These are phyloP conservation scores for Echium plantagineum DNA, from an alignment of 257 asterid genomes.

Conservation along the genomic window DNA sequence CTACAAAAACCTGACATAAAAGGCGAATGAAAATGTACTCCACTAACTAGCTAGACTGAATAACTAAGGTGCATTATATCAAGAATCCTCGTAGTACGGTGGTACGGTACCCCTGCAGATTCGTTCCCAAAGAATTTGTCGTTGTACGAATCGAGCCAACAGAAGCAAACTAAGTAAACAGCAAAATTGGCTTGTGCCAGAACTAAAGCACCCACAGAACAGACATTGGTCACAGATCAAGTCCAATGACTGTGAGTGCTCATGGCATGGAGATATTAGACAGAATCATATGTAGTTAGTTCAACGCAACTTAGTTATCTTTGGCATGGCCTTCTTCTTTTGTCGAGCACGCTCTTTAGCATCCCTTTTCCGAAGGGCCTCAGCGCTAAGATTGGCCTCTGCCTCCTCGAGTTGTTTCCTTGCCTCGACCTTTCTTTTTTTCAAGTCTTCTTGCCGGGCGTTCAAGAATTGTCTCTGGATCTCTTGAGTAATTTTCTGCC, in stretches of 20 bases:
- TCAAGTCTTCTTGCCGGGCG: slow-evolving; percentile 76
- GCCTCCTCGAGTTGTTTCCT: slow-evolving; percentile 82
- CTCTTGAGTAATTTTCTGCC: slow-evolving; percentile 74
- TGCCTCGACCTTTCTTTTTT: slow-evolving; percentile 71
- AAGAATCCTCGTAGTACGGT: background rate
- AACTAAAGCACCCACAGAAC: background rate
- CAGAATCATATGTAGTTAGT: background rate
- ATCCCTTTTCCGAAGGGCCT: slow-evolving; percentile 85
- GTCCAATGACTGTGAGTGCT: slow-evolving; percentile 12
- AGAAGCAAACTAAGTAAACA: background rate
- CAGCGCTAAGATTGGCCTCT: slow-evolving; percentile 76
- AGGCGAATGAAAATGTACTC: too few relatives aligned
- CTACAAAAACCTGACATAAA: too few relatives aligned
- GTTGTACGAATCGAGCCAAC: background rate
- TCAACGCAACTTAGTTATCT: slow-evolving; percentile 65
- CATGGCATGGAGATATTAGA: too few relatives aligned
- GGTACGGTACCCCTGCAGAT: slow-evolving; percentile 10
- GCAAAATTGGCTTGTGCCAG: background rate
- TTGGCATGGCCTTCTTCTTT: slow-evolving; percentile 80
- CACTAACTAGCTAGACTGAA: too few relatives aligned
- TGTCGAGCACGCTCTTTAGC: slow-evolving; percentile 86
- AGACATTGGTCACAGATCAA: background rate
- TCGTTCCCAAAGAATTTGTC: background rate
- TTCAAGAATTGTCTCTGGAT: slow-evolving; percentile 67
- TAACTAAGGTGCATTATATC: too few relatives aligned